Percentiles rank a stretch among this genome's conserved stretches.
phyloP scores from a whole-genome alignment of 2,329 filamentous ascomycete species.

The Diaporthe citriasiana region DNA sequence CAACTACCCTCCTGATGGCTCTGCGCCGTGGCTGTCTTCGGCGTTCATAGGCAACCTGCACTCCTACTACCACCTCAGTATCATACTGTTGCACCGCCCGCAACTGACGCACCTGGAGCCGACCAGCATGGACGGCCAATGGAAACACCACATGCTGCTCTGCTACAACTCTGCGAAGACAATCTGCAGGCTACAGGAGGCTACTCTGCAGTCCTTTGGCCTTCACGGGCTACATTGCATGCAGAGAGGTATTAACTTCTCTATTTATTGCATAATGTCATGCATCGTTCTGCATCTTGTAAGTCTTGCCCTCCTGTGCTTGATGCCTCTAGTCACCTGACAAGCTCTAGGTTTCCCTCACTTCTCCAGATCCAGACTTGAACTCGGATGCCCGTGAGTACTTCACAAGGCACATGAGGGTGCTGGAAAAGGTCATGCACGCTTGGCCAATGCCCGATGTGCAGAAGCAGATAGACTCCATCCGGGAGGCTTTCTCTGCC shows the following conservation, averaged over 20 bases:
- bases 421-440: slow-evolving; percentile 86
- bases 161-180: slow-evolving; percentile 89
- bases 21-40: slow-evolving; percentile 85
- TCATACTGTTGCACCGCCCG: slow-evolving; percentile 90
- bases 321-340: slow-evolving; percentile 37
- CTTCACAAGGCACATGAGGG: slow-evolving; percentile 93
- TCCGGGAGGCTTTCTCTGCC: slow-evolving; percentile 92
- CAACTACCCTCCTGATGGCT: slow-evolving; percentile 82
- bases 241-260: slow-evolving; percentile 94
- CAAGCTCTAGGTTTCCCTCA: slow-evolving; percentile 82
- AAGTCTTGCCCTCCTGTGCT: slow-evolving; percentile 56
- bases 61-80: slow-evolving; percentile 86
- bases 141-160: slow-evolving; percentile 89
- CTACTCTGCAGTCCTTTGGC: slow-evolving; percentile 81
- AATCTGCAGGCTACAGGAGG: slow-evolving; percentile 89
- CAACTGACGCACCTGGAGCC: slow-evolving; percentile 86
- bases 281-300: slow-evolving; percentile 95
- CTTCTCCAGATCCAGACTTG: slow-evolving; percentile 90
- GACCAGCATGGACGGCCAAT: slow-evolving; percentile 77
- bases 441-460: slow-evolving; percentile 92
- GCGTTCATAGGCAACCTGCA: slow-evolving; percentile 92
- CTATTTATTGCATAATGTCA: slow-evolving; percentile 91
- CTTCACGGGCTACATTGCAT: slow-evolving; percentile 88
- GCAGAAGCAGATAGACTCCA: slow-evolving; percentile 88
- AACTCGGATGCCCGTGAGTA: slow-evolving; percentile 88